Evolutionary conservation across 176 grass and related monocot genomes (phyloP).

Genomic region (Coix lacrymajobi): DNA sequence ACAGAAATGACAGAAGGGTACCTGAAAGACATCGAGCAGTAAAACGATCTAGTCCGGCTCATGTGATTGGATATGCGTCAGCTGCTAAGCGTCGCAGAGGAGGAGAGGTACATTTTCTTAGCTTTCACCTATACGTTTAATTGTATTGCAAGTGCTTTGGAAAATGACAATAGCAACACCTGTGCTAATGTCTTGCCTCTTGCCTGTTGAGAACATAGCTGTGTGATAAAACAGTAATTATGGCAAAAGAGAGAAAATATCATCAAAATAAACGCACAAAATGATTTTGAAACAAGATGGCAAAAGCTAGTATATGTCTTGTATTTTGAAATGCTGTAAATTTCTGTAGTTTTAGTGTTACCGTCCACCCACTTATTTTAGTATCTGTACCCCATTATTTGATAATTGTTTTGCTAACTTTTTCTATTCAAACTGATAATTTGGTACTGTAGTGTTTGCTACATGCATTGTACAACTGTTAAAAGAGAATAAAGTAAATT

Average conservation of each 20-base stretch:
- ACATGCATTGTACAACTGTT: neutral
- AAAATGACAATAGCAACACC: neutral
- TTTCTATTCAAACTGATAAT: neutral
- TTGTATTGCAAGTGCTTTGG: slow-evolving; percentile 9
- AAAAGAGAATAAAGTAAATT: neutral
- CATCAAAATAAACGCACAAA: neutral
- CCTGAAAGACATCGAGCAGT: slow-evolving; percentile 56
- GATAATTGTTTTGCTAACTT: neutral
- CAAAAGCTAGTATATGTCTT: neutral
- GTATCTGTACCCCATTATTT: neutral
- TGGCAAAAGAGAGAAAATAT: neutral
- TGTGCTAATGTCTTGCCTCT: neutral
- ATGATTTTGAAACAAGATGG: neutral
- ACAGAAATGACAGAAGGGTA: slow-evolving; percentile 83
- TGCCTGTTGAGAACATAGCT: neutral
- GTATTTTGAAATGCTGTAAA: neutral
- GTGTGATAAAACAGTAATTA: neutral
- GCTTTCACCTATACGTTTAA: slow-evolving; percentile 1
- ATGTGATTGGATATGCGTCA: slow-evolving; percentile 44
- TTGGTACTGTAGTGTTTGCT: neutral
- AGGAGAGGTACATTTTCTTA: slow-evolving; percentile 66
- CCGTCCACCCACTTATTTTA: neutral
- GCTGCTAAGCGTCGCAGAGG: slow-evolving; percentile 72
- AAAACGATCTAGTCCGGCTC: slow-evolving; percentile 52
- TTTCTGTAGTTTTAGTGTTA: neutral